Evolutionary conservation across 768 basidiomycete species (phyloP).

Genomic region (Tubosaeta sp.): DNA sequence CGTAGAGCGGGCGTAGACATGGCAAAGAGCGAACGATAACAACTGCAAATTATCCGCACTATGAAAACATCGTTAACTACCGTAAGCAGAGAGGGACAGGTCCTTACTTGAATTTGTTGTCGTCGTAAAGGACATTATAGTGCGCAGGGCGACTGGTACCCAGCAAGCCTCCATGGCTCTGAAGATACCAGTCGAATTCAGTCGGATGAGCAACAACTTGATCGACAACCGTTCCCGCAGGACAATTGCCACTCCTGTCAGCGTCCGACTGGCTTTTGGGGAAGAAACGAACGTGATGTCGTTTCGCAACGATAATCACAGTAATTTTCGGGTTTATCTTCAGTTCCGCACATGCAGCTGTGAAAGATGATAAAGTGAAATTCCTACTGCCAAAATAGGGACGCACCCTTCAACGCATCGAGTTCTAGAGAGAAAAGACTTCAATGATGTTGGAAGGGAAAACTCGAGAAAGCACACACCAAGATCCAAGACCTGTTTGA

Average conservation of each 20-base stretch:
- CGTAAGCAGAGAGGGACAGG: not conserved
- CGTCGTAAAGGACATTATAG: slow-evolving; percentile 42
- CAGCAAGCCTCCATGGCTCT: slow-evolving; percentile 71
- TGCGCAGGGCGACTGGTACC: slow-evolving; percentile 72
- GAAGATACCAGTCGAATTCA: slow-evolving; percentile 76
- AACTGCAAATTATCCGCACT: slow-evolving; percentile 68
- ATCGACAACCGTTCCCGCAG: slow-evolving; percentile 77
- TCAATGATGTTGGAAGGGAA: not conserved
- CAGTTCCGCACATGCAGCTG: slow-evolving; percentile 61
- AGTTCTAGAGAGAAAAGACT: slow-evolving; percentile 43
- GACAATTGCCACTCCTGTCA: slow-evolving; percentile 69
- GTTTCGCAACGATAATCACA: slow-evolving; percentile 73
- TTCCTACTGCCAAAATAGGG: not conserved
- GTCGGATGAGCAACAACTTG: slow-evolving; percentile 63
- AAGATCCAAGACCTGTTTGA: slow-evolving; percentile 43
- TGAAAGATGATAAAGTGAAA: slow-evolving; percentile 1
- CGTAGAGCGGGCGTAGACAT: slow-evolving; percentile 77
- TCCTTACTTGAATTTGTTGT: slow-evolving; percentile 56
- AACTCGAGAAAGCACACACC: slow-evolving; percentile 37
- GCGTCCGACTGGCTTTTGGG: slow-evolving; percentile 40
- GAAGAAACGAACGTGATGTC: slow-evolving; percentile 49
- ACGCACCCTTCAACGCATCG: slow-evolving; percentile 51
- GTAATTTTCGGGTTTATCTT: slow-evolving; percentile 66
- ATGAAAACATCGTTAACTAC: slow-evolving; percentile 7
- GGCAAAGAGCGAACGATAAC: slow-evolving; percentile 70